Percentiles rank a stretch among this genome's conserved stretches.
These are phyloP conservation scores for Cinnamomum micranthum DNA, from an alignment of 164 flowering plant species.

Conservation along the genomic window DNA sequence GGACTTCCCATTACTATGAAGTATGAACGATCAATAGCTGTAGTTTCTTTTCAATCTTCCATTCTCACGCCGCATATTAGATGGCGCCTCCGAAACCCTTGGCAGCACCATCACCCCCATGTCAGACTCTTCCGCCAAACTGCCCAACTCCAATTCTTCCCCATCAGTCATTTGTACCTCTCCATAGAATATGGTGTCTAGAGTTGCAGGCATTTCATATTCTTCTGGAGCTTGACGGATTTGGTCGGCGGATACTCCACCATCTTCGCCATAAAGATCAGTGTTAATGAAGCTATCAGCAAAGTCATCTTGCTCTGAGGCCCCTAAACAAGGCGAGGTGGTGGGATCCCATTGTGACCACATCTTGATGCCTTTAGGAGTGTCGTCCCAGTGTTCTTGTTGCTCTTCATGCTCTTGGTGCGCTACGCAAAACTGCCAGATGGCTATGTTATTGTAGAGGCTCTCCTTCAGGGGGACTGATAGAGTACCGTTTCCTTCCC, in stretches of 20 bases:
- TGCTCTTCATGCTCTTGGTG: constrained; percentile 37
- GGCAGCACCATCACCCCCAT: constrained; percentile 10
- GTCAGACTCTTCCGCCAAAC: constrained; percentile 11
- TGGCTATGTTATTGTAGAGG: constrained; percentile 41
- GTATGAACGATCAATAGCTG: too few relatives aligned
- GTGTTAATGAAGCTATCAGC: constrained; percentile 52
- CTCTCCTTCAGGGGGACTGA: constrained; percentile 24
- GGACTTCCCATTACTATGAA: background rate
- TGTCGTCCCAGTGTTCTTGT: constrained; percentile 23
- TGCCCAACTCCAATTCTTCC: constrained; percentile 14
- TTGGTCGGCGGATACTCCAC: background rate
- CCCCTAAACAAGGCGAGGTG: constrained; percentile 14
- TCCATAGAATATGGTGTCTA: constrained; percentile 8
- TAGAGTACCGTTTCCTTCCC: constrained; percentile 12
- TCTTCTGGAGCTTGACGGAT: constrained; percentile 13
- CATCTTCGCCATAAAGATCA: constrained; percentile 21
- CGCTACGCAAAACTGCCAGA: constrained; percentile 47
- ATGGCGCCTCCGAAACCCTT: constrained; percentile 14
- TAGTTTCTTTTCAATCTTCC: too few relatives aligned
- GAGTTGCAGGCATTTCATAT: constrained; percentile 11
- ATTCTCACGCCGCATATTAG: too few relatives aligned
- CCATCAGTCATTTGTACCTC: constrained; percentile 16
- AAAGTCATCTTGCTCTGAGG: constrained; percentile 37
- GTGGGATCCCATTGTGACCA: constrained; percentile 20
- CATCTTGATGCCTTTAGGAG: constrained; percentile 19